Evolutionary conservation across 495 filamentous ascomycete species (phyloP).

Genomic region (Penicillium ucsense): DNA sequence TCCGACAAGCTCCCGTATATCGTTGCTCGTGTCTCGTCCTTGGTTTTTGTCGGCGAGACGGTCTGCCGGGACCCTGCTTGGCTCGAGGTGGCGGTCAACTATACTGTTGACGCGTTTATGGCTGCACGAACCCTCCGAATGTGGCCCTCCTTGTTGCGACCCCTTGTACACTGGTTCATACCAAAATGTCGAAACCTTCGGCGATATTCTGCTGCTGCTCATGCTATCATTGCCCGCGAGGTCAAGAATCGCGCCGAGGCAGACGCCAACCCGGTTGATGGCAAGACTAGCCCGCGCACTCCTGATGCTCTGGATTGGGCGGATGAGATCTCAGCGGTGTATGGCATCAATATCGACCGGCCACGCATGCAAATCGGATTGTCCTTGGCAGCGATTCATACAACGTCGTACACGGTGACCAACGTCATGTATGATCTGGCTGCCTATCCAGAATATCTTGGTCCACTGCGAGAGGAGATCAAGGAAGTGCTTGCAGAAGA

Average conservation of each 20-base stretch:
- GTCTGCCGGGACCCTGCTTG: conserved; percentile 47
- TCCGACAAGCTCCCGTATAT: conserved; percentile 26
- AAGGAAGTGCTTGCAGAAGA: conserved; percentile 22
- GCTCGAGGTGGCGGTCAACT: conserved; percentile 46
- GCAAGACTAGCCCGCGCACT: conserved; percentile 10
- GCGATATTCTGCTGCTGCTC: conserved; percentile 14
- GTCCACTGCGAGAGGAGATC: conserved; percentile 30
- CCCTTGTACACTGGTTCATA: conserved; percentile 28
- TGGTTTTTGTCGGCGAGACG: conserved; percentile 46
- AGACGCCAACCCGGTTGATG: conserved; percentile 16
- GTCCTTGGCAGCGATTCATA: conserved; percentile 38
- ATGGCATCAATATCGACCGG: conserved; percentile 9
- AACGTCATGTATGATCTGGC: conserved; percentile 35
- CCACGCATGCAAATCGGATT: conserved; percentile 21
- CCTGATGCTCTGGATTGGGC: conserved; percentile 30
- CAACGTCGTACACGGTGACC: conserved; percentile 29
- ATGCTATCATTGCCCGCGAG: conserved; percentile 22
- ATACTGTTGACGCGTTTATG: conserved; percentile 42
- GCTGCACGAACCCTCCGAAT: conserved; percentile 22
- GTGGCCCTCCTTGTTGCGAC: conserved; percentile 28
- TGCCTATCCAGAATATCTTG: conserved; percentile 26
- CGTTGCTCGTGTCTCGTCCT: conserved; percentile 47
- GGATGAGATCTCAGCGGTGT: conserved; percentile 15
- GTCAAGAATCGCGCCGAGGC: conserved; percentile 19
- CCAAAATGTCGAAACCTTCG: conserved; percentile 21